phyloP scores from a whole-genome alignment of 805 yeast species.

The Wickerhamomyces kurtzmanii region DNA sequence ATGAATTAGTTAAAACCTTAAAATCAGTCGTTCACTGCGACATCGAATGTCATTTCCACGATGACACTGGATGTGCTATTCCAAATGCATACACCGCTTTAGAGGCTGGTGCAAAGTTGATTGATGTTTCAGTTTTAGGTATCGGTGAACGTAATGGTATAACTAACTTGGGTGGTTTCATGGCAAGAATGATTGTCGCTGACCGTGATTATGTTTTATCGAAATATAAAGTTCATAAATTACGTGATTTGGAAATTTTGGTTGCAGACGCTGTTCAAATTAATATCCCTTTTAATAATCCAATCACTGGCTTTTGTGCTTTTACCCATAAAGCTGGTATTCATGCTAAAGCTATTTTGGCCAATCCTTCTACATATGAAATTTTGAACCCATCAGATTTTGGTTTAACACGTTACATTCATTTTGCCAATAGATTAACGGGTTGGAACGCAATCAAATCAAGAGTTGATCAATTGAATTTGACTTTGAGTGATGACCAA shows the following conservation, averaged over 20 bases:
- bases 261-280: slow-evolving; percentile 98
- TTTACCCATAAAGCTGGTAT: slow-evolving; percentile 99
- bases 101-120: slow-evolving; percentile 93
- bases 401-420: slow-evolving; percentile 93
- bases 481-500: slow-evolving; percentile 84
- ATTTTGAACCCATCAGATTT: slow-evolving; percentile 91
- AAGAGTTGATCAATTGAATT: slow-evolving; percentile 93
- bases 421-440: slow-evolving; percentile 94
- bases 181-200: slow-evolving; percentile 99
- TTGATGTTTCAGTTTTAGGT: slow-evolving; percentile 93
- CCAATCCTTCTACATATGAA: slow-evolving; percentile 98
- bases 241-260: slow-evolving; percentile 89
- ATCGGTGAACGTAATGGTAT: slow-evolving; percentile 99
- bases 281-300: slow-evolving; percentile 95
- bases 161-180: slow-evolving; percentile 93
- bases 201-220: slow-evolving; percentile 92
- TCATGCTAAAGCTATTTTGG: slow-evolving; percentile 97
- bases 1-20: slow-evolving; percentile 90
- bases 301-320: slow-evolving; percentile 98
- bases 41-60: slow-evolving; percentile 97
- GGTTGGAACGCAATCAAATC: slow-evolving; percentile 99
- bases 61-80: slow-evolving; percentile 98
- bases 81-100: slow-evolving; percentile 97
- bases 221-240: slow-evolving; percentile 91
- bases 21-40: slow-evolving; percentile 92